Percentiles rank a stretch among this genome's conserved stretches.
Conservation (phyloP, 768 basidiomycete genomes). For the Mycena epipterygia region DNA sequence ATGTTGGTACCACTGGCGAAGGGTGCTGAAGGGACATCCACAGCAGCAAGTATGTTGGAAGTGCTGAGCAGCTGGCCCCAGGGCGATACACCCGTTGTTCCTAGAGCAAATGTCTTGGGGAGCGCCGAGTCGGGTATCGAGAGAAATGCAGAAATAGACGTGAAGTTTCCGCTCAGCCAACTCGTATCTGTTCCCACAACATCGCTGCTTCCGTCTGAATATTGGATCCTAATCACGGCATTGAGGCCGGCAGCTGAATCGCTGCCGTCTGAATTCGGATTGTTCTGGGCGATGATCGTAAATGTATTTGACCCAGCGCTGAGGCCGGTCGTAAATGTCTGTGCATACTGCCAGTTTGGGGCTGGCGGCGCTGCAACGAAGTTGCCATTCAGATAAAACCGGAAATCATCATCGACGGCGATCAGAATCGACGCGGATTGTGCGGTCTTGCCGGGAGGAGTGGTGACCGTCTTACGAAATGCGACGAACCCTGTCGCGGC, state of each 20-base stretch:
- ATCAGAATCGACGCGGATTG: neutral
- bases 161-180: constrained; percentile 12
- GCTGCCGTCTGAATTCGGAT: neutral
- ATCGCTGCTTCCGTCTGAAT: constrained; percentile 15
- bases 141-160: constrained; percentile 1
- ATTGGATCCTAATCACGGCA: constrained; percentile 1
- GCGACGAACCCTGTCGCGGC: constrained; percentile 6
- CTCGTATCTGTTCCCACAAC: constrained; percentile 15
- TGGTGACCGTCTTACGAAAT: constrained; percentile 15
- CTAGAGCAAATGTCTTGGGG: neutral
- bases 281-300: constrained; percentile 8
- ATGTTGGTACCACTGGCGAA: too few relatives aligned
- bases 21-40: constrained; percentile 8
- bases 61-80: neutral
- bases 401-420: constrained; percentile 17
- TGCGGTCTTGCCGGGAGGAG: constrained; percentile 13
- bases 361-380: constrained; percentile 8
- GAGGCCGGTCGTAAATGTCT: constrained; percentile 9
- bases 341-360: constrained; percentile 1
- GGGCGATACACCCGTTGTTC: neutral
- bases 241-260: constrained; percentile 5
- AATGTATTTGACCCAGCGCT: neutral
- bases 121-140: constrained; percentile 4
- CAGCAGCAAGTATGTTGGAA: constrained; percentile 12
- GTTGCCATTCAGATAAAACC: constrained; percentile 11